Evolutionary conservation across 192 early-diverging fungal genomes (phyloP).

Genomic region (Dissophora globulifera): DNA sequence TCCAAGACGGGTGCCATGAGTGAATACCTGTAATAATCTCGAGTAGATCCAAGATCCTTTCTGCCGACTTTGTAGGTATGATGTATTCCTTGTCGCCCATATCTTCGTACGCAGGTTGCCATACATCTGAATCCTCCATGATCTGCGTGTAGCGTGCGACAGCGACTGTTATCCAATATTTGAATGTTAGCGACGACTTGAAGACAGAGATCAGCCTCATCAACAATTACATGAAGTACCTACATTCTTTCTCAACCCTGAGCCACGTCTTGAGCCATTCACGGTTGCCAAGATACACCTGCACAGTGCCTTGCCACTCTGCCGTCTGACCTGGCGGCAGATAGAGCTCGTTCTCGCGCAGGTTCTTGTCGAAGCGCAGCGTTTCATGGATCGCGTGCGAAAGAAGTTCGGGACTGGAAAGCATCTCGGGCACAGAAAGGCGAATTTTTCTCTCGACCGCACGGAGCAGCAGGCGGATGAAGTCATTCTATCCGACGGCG

Average conservation of each 20-base stretch:
- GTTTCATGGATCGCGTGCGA: conserved; percentile 75
- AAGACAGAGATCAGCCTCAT: too few relatives aligned
- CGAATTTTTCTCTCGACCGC: conserved; percentile 68
- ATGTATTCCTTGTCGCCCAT: conserved; percentile 62
- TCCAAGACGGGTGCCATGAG: background rate
- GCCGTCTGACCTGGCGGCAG: conserved; percentile 47
- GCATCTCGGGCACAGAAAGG: conserved; percentile 60
- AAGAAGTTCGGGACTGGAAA: conserved; percentile 67
- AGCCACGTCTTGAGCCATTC: conserved; percentile 77
- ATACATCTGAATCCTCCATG: conserved; percentile 66
- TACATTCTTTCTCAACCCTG: conserved; percentile 72
- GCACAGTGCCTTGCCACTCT: conserved; percentile 57
- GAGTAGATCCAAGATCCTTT: conserved; percentile 66
- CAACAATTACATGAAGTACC: too few relatives aligned
- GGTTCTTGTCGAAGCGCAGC: conserved; percentile 72
- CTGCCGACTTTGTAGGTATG: conserved; percentile 69
- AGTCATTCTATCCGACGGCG: conserved; percentile 61
- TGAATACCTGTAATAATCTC: conserved; percentile 66
- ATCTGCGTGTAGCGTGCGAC: conserved; percentile 72
- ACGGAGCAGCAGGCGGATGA: conserved; percentile 66
- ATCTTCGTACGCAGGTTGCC: conserved; percentile 67
- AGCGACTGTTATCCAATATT: conserved; percentile 46
- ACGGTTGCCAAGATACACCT: conserved; percentile 63
- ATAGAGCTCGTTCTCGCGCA: conserved; percentile 72
- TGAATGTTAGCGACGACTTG: too few relatives aligned